Percentiles rank a stretch among this genome's conserved stretches.
These are phyloP conservation scores for Colletotrichum euphorbiae DNA, from an alignment of 2,329 filamentous ascomycete genomes.

Conservation along the genomic window DNA sequence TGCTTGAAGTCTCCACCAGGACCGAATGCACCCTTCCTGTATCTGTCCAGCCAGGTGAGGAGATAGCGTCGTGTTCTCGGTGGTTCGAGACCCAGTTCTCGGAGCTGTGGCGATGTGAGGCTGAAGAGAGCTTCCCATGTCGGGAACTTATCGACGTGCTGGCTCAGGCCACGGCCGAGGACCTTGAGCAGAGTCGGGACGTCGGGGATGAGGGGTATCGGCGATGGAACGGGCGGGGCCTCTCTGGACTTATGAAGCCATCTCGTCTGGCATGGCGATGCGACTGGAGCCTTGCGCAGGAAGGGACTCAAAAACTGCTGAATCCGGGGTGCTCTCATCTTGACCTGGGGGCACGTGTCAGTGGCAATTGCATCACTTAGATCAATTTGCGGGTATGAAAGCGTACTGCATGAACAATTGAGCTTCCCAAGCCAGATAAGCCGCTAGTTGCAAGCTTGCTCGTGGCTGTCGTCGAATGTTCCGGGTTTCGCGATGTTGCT, in stretches of 20 bases:
- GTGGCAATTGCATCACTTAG: neutral
- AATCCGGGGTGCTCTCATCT: constrained; percentile 39
- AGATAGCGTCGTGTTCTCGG: constrained; percentile 86
- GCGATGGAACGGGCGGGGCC: constrained; percentile 66
- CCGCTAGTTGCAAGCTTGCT: constrained; percentile 22
- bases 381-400: neutral
- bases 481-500: constrained; percentile 28
- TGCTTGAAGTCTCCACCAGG: constrained; percentile 84
- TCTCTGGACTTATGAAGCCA: constrained; percentile 57
- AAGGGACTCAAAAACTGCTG: constrained; percentile 36
- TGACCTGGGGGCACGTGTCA: constrained; percentile 27
- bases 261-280: constrained; percentile 52
- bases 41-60: constrained; percentile 87
- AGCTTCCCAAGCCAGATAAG: constrained; percentile 19
- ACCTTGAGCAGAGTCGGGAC: constrained; percentile 87
- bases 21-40: constrained; percentile 80
- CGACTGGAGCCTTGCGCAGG: constrained; percentile 41
- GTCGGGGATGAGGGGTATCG: constrained; percentile 89
- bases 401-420: neutral
- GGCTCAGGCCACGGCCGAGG: constrained; percentile 87
- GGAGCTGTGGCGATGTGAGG: constrained; percentile 80
- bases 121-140: constrained; percentile 93
- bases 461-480: constrained; percentile 20
- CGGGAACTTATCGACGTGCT: constrained; percentile 87
- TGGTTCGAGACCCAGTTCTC: constrained; percentile 87